Conservation (phyloP, 2,329 filamentous ascomycete genomes). For the Myriosclerotinia duriaeana region DNA sequence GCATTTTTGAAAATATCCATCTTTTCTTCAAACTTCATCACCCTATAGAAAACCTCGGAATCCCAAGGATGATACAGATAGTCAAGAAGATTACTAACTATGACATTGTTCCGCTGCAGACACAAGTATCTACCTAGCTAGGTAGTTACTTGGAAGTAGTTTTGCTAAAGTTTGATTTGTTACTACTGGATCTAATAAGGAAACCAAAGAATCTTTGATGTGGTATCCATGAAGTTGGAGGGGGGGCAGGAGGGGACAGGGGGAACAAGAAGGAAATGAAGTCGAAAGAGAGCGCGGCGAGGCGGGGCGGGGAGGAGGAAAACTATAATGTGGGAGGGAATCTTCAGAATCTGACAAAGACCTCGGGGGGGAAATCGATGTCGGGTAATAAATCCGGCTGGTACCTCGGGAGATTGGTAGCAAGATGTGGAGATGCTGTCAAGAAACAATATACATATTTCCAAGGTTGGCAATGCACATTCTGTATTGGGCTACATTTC, state of each 20-base stretch:
- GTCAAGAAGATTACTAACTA: background rate
- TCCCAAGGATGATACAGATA: background rate
- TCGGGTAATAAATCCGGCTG: conserved; percentile 11
- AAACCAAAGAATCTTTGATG: background rate
- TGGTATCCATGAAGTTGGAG: background rate
- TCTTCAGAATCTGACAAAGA: background rate
- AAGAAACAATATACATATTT: conserved; percentile 6
- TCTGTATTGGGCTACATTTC: background rate
- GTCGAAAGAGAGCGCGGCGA: background rate
- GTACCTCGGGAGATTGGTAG: background rate
- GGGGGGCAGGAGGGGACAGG: background rate
- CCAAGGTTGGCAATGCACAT: conserved; percentile 5
- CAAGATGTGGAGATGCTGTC: conserved; percentile 17
- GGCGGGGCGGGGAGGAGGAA: background rate
- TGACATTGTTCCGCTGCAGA: too few species aligned
- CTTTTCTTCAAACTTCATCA: background rate
- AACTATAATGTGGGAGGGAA: background rate
- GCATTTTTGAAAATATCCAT: background rate
- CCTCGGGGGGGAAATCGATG: background rate
- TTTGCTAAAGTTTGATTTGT: background rate
- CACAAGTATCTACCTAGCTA: too few species aligned
- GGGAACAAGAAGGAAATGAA: background rate
- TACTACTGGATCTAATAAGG: background rate
- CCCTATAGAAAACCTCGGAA: background rate
- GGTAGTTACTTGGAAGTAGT: background rate